Evolutionary conservation across 2,329 filamentous ascomycete species (phyloP), one percentile per base, ranked within the genome.

Genomic region (Leptodontidium sp.): DNA sequence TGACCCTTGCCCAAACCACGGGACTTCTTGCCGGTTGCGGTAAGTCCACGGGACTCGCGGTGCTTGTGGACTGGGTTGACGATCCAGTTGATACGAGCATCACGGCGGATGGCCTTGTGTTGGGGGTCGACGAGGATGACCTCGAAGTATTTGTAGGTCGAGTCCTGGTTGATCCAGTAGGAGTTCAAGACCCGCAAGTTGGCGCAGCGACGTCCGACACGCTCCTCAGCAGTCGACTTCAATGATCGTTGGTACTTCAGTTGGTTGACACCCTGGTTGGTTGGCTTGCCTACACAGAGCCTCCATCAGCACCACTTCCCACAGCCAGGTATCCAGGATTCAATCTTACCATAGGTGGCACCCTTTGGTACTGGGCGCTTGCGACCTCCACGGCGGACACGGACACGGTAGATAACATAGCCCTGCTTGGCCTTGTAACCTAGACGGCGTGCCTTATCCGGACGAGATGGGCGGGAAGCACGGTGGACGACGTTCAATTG

Each of bases 361-460:
- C 96, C 96, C 94, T 97, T 97, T 81, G 92, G 90, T 74, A 90
- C 93, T 80, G 95, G 96, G 85, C 90, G 90, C 94, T 99, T 99
- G 90, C 96, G 94, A 81, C 96, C 96, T 91, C 96, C 96, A 85
- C 96, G 94, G 84, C 96, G 93, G 80, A 99, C 96, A 83, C 96
- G 96, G 82, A 97, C 90, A 84, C 96, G 96, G 92, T 99, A 99
- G 92, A 99, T 94, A 83, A 99, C 96, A 89, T 98, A 99, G 85
- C 96, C 96, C 89, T 99, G 96, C 93, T 99, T 99, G 89, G 97
- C 96, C 93, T 99, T 99, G 93, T 99, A 99, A 81, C 96, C 96
- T 79, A 99, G 93, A 85, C 97, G 96, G 87, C 96, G 96, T 83
- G 97, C 96, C 93, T 99, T 99, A 89, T 99, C 97, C 82, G 96